Conservation (phyloP, 768 basidiomycete species). For the Boletus speciosus region DNA sequence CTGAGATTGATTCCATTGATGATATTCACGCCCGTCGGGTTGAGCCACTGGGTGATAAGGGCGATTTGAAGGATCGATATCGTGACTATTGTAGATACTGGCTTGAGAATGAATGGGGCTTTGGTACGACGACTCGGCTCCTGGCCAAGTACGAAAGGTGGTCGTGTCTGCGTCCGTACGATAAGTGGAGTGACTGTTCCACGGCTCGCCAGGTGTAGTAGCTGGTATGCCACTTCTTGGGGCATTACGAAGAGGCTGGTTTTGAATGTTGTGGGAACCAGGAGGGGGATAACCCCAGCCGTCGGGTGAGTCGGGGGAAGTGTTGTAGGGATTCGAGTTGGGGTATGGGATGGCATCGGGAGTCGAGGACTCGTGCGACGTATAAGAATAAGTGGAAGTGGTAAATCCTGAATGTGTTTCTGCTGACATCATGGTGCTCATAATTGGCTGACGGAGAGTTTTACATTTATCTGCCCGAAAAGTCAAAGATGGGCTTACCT, state of each 20-base stretch:
- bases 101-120: constrained; percentile 25
- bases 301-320: constrained; percentile 43
- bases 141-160: constrained; percentile 51
- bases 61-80: constrained; percentile 41
- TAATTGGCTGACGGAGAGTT: constrained; percentile 22
- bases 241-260: constrained; percentile 45
- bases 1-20: constrained; percentile 28
- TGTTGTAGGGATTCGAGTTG: constrained; percentile 39
- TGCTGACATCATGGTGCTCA: constrained; percentile 39
- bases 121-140: constrained; percentile 38
- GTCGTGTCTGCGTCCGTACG: constrained; percentile 31
- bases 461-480: not conserved
- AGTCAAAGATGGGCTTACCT: constrained; percentile 33
- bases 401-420: constrained; percentile 37
- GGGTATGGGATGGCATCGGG: constrained; percentile 42
- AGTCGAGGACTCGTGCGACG: constrained; percentile 39
- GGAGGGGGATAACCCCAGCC: constrained; percentile 53
- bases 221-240: constrained; percentile 20
- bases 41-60: constrained; percentile 31
- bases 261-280: constrained; percentile 38
- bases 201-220: constrained; percentile 16
- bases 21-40: constrained; percentile 38
- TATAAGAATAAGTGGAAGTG: constrained; percentile 43
- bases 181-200: constrained; percentile 24
- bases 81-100: constrained; percentile 24